Evolutionary conservation across 306 rosid genomes (phyloP), one percentile per base, ranked within the genome.

Genomic region (Dalbergia cultrata): DNA sequence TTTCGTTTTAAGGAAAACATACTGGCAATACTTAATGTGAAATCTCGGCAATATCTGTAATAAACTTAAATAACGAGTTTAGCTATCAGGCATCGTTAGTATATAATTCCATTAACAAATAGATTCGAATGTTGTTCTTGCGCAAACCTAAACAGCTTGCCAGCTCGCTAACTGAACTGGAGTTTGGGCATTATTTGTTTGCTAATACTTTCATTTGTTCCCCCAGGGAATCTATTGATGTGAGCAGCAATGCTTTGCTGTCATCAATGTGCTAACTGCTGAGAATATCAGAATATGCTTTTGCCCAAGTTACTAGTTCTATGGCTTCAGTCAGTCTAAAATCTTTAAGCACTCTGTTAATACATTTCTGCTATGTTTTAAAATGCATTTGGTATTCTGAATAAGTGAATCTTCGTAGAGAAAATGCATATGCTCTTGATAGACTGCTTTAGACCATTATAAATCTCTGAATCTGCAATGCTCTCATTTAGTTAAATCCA

Each of bases 231-330:
- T 69, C 47, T 44, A 13, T 60, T 70, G 54, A 67, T 75, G 78
- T 47, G 11, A 69, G 47, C 34, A 17, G n/a, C 66, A 69, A 39
- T 53, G 43, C 18, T 77, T 67, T n/a, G 37, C 17, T 45, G 31
- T 63, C 72, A 56, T 56, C 62, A 31, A 19, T 74, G 37, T 71
- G 75, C 74, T 61, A 72, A 60, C 62, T 33, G 64, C 70, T 43
- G 43, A 61, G 74, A 76, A 69, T 26, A 26, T 62, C 68, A 70
- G 52, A 76, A n/a, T 74, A 61, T 74, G 72, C 17, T 68, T 61
- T 68, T 69, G 43, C 37, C 63, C 37, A 54, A 21, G 54, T 54
- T 43, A 11, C 45, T 52, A n/a, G 13, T 54, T 64, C 61, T 4
- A 7, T 37, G 41, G 7, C 41, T 37, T 72, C 2, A 26, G 52